A percentile compares a stretch with the other conserved stretches of the same genome.
These are phyloP conservation scores for Aspergillus brunneoviolaceus DNA, from an alignment of 2,329 filamentous ascomycete genomes.

Conservation along the genomic window DNA sequence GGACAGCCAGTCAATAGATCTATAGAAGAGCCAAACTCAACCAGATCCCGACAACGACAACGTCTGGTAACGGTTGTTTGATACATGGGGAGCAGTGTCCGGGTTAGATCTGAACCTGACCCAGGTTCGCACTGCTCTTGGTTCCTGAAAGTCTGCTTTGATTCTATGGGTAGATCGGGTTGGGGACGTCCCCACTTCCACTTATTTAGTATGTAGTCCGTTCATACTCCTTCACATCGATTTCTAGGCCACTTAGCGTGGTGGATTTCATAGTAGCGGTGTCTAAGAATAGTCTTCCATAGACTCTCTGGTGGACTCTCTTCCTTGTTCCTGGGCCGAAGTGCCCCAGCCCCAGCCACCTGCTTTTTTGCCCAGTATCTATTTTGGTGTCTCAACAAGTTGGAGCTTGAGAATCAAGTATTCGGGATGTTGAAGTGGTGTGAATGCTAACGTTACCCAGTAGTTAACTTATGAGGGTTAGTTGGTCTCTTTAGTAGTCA, in stretches of 20 bases:
- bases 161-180: too few species aligned
- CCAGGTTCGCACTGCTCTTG: background rate
- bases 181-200: too few species aligned
- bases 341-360: conserved; percentile 1
- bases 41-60: background rate
- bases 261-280: background rate
- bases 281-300: background rate
- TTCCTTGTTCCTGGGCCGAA: background rate
- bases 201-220: too few species aligned
- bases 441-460: too few species aligned
- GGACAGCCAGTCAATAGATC: too few species aligned
- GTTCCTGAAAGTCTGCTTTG: too few species aligned
- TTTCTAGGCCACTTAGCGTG: background rate
- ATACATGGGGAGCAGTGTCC: background rate
- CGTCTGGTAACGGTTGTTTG: background rate
- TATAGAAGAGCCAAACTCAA: background rate
- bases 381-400: background rate
- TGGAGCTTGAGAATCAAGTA: too few species aligned
- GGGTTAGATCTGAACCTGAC: background rate
- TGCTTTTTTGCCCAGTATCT: background rate
- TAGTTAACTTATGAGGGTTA: background rate
- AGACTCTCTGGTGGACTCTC: background rate
- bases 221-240: background rate
- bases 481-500: conserved; percentile 5
- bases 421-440: too few species aligned